These are phyloP conservation scores for Crithidia brevicula DNA, from an alignment of 208 protist genomes.

Conservation along the genomic window DNA sequence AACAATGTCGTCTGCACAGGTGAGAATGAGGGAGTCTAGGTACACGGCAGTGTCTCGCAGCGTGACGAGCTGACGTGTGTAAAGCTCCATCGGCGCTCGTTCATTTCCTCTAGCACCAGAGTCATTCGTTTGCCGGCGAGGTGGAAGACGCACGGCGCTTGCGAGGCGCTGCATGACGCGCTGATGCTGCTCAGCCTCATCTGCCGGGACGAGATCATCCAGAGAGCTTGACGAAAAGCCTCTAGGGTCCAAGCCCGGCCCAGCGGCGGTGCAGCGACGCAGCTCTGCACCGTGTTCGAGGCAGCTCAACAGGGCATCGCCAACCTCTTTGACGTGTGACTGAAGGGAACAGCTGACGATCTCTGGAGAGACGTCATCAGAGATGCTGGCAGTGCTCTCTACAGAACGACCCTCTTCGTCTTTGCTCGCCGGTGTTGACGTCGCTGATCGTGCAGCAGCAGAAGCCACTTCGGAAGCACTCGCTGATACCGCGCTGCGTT, in stretches of 20 bases:
- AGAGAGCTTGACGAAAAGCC: too few relatives aligned
- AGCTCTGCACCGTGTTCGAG: slow-evolving; percentile 19
- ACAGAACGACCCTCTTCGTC: too few relatives aligned
- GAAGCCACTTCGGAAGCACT: too few relatives aligned
- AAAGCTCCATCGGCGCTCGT: neutral
- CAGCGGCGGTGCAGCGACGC: neutral
- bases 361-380: too few relatives aligned
- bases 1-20: slow-evolving; percentile 20
- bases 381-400: too few relatives aligned
- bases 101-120: neutral
- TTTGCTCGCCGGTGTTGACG: too few relatives aligned
- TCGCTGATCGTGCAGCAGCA: too few relatives aligned
- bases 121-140: neutral
- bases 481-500: too few relatives aligned
- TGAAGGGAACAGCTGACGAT: neutral
- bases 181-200: neutral
- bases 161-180: neutral
- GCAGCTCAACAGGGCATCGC: slow-evolving; percentile 1
- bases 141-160: neutral
- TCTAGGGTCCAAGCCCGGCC: too few relatives aligned
- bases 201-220: neutral
- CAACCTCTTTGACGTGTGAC: neutral
- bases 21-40: slow-evolving; percentile 9
- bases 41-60: slow-evolving; percentile 2
- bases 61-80: slow-evolving; percentile 3